phyloP scores from a whole-genome alignment of 306 rosid genomes.

The Citrullus amarus region DNA sequence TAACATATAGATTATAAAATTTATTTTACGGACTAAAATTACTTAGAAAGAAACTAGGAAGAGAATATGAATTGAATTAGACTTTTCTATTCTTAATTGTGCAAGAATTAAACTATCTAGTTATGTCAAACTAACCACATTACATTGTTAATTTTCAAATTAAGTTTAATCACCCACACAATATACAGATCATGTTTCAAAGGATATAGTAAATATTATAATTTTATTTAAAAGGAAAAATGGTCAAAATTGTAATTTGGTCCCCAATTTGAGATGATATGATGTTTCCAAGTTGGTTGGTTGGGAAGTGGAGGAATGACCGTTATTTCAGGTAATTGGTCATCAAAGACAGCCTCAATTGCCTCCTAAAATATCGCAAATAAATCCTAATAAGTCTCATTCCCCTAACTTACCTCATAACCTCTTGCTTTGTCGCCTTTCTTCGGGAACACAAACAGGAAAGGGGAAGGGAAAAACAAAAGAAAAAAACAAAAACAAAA shows the following conservation, averaged over 20 bases:
- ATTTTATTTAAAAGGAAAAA: not conserved
- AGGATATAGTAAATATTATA: too few species aligned
- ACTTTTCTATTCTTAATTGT: not conserved
- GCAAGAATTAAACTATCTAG: too few species aligned
- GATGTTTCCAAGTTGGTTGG: not conserved
- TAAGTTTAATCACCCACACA: too few species aligned
- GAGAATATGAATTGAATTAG: too few species aligned
- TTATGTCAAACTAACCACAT: too few species aligned
- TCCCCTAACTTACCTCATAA: not conserved
- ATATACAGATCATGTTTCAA: too few species aligned
- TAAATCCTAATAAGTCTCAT: not conserved
- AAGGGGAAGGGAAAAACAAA: not conserved
- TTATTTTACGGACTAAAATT: too few species aligned
- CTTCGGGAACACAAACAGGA: not conserved
- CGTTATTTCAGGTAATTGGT: slow-evolving; percentile 9
- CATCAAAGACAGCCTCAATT: not conserved
- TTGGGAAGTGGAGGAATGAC: not conserved
- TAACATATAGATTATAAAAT: too few species aligned
- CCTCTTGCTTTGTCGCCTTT: slow-evolving; percentile 4
- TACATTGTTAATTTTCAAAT: too few species aligned
- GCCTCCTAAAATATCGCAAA: not conserved
- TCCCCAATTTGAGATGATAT: not conserved
- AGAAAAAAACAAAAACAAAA: not conserved
- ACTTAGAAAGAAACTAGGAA: too few species aligned
- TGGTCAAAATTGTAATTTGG: not conserved